Base-by-base conservation (phyloP, 2,329 filamentous ascomycete species). In the Nannizziopsis barbatae region DNA sequence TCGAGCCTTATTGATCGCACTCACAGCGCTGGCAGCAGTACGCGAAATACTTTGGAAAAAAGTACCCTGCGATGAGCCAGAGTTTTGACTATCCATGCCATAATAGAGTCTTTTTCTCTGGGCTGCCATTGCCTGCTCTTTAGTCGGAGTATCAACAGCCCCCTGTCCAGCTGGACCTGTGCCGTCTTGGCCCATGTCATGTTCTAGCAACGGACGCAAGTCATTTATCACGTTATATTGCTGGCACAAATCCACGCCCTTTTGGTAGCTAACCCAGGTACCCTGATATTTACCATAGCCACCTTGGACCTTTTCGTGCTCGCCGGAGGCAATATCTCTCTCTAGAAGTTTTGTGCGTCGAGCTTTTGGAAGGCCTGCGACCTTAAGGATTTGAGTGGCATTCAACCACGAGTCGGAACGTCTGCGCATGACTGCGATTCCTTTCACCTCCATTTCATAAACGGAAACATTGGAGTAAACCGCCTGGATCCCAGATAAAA, bases 261-360 rank as follows among this genome's bases (percentile, higher is more conserved):
- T 81, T 43, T 90, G 84, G 61, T 94, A 96, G 61, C 84, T 86
- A 61, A 98, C 94, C 92, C 92, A 98, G 2, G 92, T 98, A 48
- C 92, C 92, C 71, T 98, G 92, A 61, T 98, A 98, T 71, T 96
- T 96, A 55, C 92, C 92, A 61, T 98, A 98, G 4, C 92, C 92
- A 31, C 92, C 92, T 65, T 98, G 92, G 2, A 98, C 90, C 68
- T 98, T 98, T 66, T 98, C 92, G 66, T 98, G 90, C 62, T 95
- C 86, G 60, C 92, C 92, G 0, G 85, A 92, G 55, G 94, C 80
- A 51, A 98, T 95, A 67, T 98, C 92, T 68, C 96, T 96, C 65
- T 98, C 92, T 45, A 98, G 75, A 6, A 96, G 93, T 67, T 96
- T 96, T 50, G 92, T 96, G 57, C 92, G 84, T 69, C 95, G 93